These are phyloP conservation scores for Microcera coccophila DNA, from an alignment of 2,329 filamentous ascomycete genomes.

Conservation along the genomic window DNA sequence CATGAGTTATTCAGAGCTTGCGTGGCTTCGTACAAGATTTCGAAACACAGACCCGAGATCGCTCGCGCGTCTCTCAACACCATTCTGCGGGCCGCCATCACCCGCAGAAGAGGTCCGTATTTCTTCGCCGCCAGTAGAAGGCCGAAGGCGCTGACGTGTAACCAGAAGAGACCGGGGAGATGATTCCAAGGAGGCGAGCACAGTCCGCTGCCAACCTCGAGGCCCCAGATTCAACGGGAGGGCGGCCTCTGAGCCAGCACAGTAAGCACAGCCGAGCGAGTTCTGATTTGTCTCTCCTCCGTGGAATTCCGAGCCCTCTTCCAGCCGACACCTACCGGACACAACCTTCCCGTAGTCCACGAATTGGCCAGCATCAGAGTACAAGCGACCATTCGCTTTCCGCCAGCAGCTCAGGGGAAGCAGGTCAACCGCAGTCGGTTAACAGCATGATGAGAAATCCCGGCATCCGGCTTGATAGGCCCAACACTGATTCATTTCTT, in stretches of 20 bases:
- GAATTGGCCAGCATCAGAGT: conserved; percentile 23
- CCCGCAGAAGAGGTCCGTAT: conserved; percentile 63
- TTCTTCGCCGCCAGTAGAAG: conserved; percentile 3
- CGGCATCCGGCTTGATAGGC: conserved; percentile 51
- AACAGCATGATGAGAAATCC: conserved; percentile 48
- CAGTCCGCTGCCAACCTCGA: conserved; percentile 61
- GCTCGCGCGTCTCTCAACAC: conserved; percentile 72
- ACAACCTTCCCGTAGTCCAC: conserved; percentile 32
- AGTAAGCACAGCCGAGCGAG: conserved; percentile 67
- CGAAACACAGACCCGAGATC: conserved; percentile 64
- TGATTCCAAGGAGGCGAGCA: conserved; percentile 50
- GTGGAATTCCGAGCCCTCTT: conserved; percentile 49
- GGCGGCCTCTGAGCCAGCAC: conserved; percentile 55
- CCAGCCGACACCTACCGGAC: conserved; percentile 35
- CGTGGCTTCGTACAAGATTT: conserved; percentile 70
- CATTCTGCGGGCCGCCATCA: conserved; percentile 68
- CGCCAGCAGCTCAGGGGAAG: conserved; percentile 16
- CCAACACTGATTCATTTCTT: conserved; percentile 53
- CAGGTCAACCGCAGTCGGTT: conserved; percentile 37
- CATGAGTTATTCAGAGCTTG: conserved; percentile 65
- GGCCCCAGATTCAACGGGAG: conserved; percentile 46
- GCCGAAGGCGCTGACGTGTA: neutral
- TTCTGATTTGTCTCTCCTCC: conserved; percentile 63
- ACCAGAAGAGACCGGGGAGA: conserved; percentile 41
- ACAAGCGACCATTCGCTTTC: conserved; percentile 10